Base-by-base conservation (phyloP, 257 asterid genomes). In the Nicotiana sylvestris region DNA sequence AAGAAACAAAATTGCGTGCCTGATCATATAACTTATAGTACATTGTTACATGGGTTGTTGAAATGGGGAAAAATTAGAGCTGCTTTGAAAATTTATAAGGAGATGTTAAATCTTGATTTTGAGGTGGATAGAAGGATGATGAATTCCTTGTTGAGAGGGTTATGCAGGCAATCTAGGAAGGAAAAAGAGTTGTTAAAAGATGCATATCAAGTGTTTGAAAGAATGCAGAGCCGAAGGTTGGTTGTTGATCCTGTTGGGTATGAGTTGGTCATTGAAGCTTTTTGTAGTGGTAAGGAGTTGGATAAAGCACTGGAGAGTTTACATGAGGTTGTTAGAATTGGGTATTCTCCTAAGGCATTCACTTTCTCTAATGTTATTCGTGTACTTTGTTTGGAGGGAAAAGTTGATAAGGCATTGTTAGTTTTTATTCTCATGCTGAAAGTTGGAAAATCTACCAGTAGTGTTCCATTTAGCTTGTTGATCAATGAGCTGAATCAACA, bases 31-130 rank as follows among this genome's bases (percentile, higher is more conserved):
- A 91, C 72, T 88, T 94, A 93, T 15, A 88, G 91, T 55, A 94
- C 97, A 0, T 17, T 93, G 84, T 76, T 94, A 32, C 98, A 94
- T 35, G 98, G 97, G 13, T 55, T 94, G 91, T 77, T 93, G 69
- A 94, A 94, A 83, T 94, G 97, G 97, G 94, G 93, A 2, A 85
- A 92, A 61, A 78, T 77, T 11, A 62, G 57, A 66, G 90, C 86
- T 6, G 95, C 94, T 4, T 62, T 91, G 67, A 76, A 55, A 43
- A 67, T 89, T 37, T 91, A 93, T 15, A 84, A 72, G 66, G 91
- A 91, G 81, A 93, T 91, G 97, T 79, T 84, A 49, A 81, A 49
- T 27, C 74, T 10, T 66, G 93, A 93, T 37, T 84, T 86, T 51
- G 86, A 70, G 3, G 90, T 88, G 72, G 98, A 94, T 29, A 91